These are phyloP conservation scores for Leucogyrophana mollusca DNA, from an alignment of 768 basidiomycete species.

Conservation along the genomic window DNA sequence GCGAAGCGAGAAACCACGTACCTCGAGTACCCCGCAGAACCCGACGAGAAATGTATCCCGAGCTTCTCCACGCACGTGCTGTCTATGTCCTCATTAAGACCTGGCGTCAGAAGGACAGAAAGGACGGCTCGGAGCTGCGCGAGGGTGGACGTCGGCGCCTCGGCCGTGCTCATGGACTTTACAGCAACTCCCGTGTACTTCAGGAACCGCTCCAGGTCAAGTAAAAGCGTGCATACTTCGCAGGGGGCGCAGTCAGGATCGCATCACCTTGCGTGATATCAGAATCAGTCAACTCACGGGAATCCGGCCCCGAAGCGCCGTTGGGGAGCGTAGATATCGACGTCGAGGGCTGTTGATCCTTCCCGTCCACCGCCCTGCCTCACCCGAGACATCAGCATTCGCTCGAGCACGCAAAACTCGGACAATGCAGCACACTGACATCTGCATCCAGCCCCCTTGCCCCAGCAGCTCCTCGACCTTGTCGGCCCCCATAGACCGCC, in stretches of 20 bases:
- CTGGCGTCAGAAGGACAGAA: slow-evolving; percentile 65
- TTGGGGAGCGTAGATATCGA: slow-evolving; percentile 25
- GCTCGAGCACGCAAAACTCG: too few relatives aligned
- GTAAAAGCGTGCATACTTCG: slow-evolving; percentile 47
- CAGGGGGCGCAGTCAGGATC: not conserved
- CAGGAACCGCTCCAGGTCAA: slow-evolving; percentile 54
- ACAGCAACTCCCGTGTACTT: slow-evolving; percentile 46
- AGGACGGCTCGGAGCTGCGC: slow-evolving; percentile 59
- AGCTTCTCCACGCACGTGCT: slow-evolving; percentile 61
- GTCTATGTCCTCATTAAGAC: slow-evolving; percentile 70
- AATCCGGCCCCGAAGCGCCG: slow-evolving; percentile 13
- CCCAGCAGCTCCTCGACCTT: slow-evolving; percentile 75
- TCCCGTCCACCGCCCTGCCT: slow-evolving; percentile 24
- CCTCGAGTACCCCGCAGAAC: slow-evolving; percentile 50
- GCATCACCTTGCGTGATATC: too few relatives aligned
- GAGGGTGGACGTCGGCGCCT: slow-evolving; percentile 43
- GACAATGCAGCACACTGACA: too few relatives aligned
- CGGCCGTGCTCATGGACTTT: slow-evolving; percentile 50
- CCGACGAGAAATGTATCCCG: slow-evolving; percentile 38
- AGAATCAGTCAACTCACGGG: slow-evolving; percentile 27
- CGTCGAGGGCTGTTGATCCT: slow-evolving; percentile 20
- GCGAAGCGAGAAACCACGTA: slow-evolving; percentile 24
- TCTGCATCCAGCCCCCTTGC: slow-evolving; percentile 70
- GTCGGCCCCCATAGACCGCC: slow-evolving; percentile 74
- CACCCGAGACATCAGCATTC: too few relatives aligned